Conservation (phyloP, 2,329 filamentous ascomycete species). For the Elsinoe batatas region DNA sequence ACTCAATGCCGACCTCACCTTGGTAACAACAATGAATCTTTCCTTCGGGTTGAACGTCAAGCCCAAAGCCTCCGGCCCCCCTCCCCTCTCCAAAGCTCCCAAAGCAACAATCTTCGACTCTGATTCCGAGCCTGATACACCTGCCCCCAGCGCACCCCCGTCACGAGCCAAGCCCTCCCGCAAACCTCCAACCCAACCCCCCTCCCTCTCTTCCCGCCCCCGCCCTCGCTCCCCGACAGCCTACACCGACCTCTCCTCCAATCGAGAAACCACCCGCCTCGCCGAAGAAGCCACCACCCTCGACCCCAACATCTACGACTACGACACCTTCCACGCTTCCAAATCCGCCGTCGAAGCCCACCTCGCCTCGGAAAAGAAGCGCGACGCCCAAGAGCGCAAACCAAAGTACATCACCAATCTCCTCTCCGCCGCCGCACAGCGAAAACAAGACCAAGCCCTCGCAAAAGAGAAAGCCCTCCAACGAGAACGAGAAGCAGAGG, state of each 20-base stretch:
- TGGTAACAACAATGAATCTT: slow-evolving; percentile 22
- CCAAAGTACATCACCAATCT: slow-evolving; percentile 73
- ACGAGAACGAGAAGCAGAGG: slow-evolving; percentile 67
- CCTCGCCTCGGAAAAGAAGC: slow-evolving; percentile 44
- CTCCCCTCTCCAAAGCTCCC: slow-evolving; percentile 19
- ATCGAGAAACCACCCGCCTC: slow-evolving; percentile 53
- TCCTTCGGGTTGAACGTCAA: slow-evolving; percentile 30
- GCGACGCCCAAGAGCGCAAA: slow-evolving; percentile 49
- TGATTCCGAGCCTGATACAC: slow-evolving; percentile 45
- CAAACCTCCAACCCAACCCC: slow-evolving; percentile 17
- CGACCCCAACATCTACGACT: slow-evolving; percentile 73
- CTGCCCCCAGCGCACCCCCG: slow-evolving; percentile 24
- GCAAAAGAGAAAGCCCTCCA: slow-evolving; percentile 74
- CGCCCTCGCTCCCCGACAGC: slow-evolving; percentile 25
- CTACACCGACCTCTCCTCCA: slow-evolving; percentile 58
- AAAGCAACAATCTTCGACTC: slow-evolving; percentile 45
- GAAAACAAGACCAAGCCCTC: slow-evolving; percentile 67
- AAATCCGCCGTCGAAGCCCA: slow-evolving; percentile 50
- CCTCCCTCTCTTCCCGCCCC: slow-evolving; percentile 28
- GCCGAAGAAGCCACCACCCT: slow-evolving; percentile 54
- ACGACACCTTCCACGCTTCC: slow-evolving; percentile 72
- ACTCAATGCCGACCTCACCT: background rate
- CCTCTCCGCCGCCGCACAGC: slow-evolving; percentile 60
- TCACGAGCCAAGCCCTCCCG: slow-evolving; percentile 25
- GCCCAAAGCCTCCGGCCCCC: slow-evolving; percentile 18